A percentile compares a stretch with the other conserved stretches of the same genome.
phyloP scores from a whole-genome alignment of 257 asterid genomes.

The Solanum medicagineum region DNA sequence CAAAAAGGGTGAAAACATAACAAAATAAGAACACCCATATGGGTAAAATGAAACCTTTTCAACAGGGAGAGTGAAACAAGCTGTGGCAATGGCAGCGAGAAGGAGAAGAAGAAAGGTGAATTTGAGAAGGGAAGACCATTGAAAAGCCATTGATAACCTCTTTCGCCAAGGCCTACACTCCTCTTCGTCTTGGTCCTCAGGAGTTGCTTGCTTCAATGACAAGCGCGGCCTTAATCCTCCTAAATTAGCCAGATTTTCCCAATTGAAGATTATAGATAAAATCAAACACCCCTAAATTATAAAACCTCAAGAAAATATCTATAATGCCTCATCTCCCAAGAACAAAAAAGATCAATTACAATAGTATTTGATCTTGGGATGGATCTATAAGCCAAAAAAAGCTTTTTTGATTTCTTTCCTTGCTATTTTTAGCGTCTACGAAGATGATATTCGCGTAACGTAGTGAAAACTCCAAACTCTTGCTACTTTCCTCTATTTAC shows the following conservation, averaged over 20 bases:
- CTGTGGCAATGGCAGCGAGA: slow-evolving; percentile 47
- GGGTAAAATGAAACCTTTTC: slow-evolving; percentile 48
- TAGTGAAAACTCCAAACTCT: neutral
- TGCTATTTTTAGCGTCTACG: neutral
- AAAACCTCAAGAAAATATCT: neutral
- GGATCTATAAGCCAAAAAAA: neutral
- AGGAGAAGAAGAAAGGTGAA: slow-evolving; percentile 42
- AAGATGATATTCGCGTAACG: neutral
- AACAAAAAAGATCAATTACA: neutral
- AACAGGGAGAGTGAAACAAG: slow-evolving; percentile 84
- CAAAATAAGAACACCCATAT: neutral
- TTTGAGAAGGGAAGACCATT: slow-evolving; percentile 54
- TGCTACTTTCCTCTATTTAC: neutral
- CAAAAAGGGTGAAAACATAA: neutral
- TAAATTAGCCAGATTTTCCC: slow-evolving; percentile 58
- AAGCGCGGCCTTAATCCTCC: slow-evolving; percentile 87
- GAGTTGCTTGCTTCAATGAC: slow-evolving; percentile 60
- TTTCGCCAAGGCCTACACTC: slow-evolving; percentile 81
- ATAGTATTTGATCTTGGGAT: neutral
- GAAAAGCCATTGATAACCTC: slow-evolving; percentile 67
- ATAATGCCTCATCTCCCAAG: neutral
- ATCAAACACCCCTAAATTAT: neutral
- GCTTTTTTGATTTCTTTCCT: neutral
- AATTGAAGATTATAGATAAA: neutral
- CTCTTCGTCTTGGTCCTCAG: slow-evolving; percentile 49